These are phyloP conservation scores for Ampelocalamus luodianensis DNA, from an alignment of 176 grass and related monocot genomes.

Conservation along the genomic window DNA sequence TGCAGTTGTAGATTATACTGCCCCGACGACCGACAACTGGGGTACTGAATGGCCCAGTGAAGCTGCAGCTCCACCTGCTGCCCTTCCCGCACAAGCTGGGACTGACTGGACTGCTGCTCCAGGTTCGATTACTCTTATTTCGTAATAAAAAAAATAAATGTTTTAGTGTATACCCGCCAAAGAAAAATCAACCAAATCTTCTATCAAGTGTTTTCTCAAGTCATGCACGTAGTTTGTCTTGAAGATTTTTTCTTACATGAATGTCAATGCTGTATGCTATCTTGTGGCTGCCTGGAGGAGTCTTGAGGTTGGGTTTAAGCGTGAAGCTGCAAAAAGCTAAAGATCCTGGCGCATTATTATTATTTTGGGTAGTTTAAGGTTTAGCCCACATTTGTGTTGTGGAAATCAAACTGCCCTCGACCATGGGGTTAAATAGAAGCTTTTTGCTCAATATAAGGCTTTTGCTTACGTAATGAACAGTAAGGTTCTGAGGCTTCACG, in stretches of 20 bases:
- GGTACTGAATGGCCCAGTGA: constrained; percentile 54
- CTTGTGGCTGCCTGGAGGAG: no score
- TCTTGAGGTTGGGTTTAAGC: neutral
- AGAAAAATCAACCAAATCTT: neutral
- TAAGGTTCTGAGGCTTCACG: neutral
- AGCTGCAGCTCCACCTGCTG: constrained; percentile 51
- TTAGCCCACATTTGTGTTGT: neutral
- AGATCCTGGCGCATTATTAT: neutral
- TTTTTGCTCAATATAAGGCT: neutral
- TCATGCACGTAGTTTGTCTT: neutral
- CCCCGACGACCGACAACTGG: constrained; percentile 39
- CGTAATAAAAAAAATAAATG: neutral
- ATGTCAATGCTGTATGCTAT: neutral
- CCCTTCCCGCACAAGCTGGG: constrained; percentile 32
- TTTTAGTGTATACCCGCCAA: neutral
- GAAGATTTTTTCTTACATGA: neutral
- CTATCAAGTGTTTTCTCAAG: neutral
- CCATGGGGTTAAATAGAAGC: neutral
- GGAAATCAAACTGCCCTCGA: neutral
- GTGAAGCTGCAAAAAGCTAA: neutral
- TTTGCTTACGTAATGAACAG: neutral
- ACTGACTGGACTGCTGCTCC: constrained; percentile 53
- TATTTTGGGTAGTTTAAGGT: neutral
- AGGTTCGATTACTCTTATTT: constrained; percentile 46
- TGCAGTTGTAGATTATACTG: constrained; percentile 49